Base-by-base conservation (phyloP, 305 asterid species). In the Striga hermonthica region DNA sequence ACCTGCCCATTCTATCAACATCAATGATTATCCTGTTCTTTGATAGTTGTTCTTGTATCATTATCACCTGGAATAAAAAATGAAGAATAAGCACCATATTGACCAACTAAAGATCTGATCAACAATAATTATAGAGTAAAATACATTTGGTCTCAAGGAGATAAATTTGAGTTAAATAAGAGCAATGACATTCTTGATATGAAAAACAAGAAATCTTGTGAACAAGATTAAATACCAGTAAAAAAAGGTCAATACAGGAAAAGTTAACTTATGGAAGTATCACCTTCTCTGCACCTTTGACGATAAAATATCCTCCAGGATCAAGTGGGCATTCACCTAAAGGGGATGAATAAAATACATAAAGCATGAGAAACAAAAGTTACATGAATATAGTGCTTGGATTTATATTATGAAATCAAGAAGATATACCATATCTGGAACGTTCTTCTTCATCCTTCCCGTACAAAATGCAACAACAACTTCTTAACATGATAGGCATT, bases 271-370 rank as follows among this genome's bases (percentile, higher is more conserved):
- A 56, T 7, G 68, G n/a, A 62, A 69, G 40, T 53, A 44, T 79
- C 75, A 90, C 97, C 95, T 93, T 93, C 76, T 93, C 96, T 12
- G 88, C 84, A 70, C 96, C 99, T 79, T 90, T 93, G 66, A 93
- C 75, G 56, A 90, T 60, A 78, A 93, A 93, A 74, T 93, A 93
- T 67, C 97, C 97, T 67, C 99, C 97, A 38, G 97, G 99, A 73
- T 93, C 99, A 64, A 93, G 90, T 7, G 97, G 99, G 76, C 99
- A 93, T 82, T 93, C 99, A 74, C 98, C 96, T 90, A 73, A 60
- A 44, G 49, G 31, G 56, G 78, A 72, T 14, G 60, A 54, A 57
- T 57, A 44, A 74, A 22, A 60, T 13, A 71, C 47, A 13, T 50
- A 60, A 48, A 68, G 70, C 12, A 12, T 22, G 35, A n/a, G 38